phyloP scores from a whole-genome alignment of 768 basidiomycete species.

The Hypsizygus marmoreus region DNA sequence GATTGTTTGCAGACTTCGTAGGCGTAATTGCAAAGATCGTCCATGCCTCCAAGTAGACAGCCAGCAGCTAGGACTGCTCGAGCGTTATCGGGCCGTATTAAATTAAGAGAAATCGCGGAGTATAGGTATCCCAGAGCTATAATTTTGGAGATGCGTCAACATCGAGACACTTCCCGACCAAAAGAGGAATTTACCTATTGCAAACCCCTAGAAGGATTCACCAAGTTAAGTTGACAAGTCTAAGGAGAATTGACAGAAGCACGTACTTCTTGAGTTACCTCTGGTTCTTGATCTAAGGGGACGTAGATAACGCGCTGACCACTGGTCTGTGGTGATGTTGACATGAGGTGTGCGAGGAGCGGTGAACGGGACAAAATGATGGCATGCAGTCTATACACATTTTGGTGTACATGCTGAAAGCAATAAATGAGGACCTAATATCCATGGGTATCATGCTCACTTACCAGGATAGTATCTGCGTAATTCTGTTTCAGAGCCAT shows the following conservation, averaged over 20 bases:
- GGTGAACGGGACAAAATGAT: slow-evolving; percentile 89
- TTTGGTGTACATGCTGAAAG: slow-evolving; percentile 70
- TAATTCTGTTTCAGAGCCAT: slow-evolving; percentile 58
- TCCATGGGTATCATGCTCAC: slow-evolving; percentile 25
- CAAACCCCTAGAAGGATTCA: slow-evolving; percentile 58
- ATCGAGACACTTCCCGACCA: slow-evolving; percentile 8
- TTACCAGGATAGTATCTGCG: slow-evolving; percentile 76
- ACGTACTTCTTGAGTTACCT: slow-evolving; percentile 83
- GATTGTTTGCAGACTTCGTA: slow-evolving; percentile 78
- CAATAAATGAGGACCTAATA: slow-evolving; percentile 7
- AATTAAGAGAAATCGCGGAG: slow-evolving; percentile 67
- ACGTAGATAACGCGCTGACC: slow-evolving; percentile 74
- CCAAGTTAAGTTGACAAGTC: slow-evolving; percentile 14
- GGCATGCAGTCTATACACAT: slow-evolving; percentile 76
- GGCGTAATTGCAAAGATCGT: slow-evolving; percentile 78
- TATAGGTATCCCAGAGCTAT: slow-evolving; percentile 81
- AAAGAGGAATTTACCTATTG: slow-evolving; percentile 53
- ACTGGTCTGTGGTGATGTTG: slow-evolving; percentile 67
- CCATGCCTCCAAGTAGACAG: slow-evolving; percentile 84
- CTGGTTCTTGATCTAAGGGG: slow-evolving; percentile 74
- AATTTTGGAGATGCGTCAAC: slow-evolving; percentile 18
- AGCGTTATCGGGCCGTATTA: slow-evolving; percentile 77
- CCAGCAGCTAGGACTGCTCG: slow-evolving; percentile 85
- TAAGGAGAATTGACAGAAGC: slow-evolving; percentile 7
- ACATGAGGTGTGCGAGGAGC: slow-evolving; percentile 86